Evolutionary conservation across 495 filamentous ascomycete genomes (phyloP), one percentile per base, ranked within the genome.

Genomic region (Opeltia flavorubescens): DNA sequence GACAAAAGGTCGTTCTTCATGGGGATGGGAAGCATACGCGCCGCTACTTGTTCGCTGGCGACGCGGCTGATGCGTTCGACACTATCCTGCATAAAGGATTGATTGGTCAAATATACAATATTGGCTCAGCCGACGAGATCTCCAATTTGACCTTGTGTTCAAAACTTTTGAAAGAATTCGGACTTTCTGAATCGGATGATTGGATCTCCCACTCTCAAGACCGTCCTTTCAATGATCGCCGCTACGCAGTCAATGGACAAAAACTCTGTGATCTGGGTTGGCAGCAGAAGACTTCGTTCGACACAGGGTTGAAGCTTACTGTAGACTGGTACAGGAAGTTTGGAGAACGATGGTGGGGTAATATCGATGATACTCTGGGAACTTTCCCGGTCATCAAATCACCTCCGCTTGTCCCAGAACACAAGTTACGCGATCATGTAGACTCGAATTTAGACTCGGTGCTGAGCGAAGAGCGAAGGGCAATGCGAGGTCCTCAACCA

Each of bases 1-100:
- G 59, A 12, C 63, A 71, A 38, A 73, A 74, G 11, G 71, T 84
- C 0, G 69, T 80, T 25, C 61, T 87, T 20, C 83, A 87, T 56
- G 83, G 83, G 28, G 74, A 80, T 55, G 83, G 83, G 42, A 70
- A 66, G 4, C 76, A 79, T 13, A 78, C 74, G 2, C 71, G 81
- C 5, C 70, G 78, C 43, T 87, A 84, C 58, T 70, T 87, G 15
- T 84, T 74, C 53, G 82, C 76, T 5, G 74, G 71, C 13, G 83
- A 87, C 59, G 81, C 80, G 8, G 78, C 80, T n/a, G 78, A 86
- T 55, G 83, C 78, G 12, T 80, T 85, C 51, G 81, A 87, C 63
- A 83, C 78, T 0, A 80, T 87, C 52, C 69, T 87, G 11, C 83
- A 87, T 69, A 74, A 71, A 44, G 83, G 82, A 28, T 49, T 59